These are phyloP conservation scores for Peronospora belbahrii DNA, from an alignment of 352 stramenopile species.

Conservation along the genomic window DNA sequence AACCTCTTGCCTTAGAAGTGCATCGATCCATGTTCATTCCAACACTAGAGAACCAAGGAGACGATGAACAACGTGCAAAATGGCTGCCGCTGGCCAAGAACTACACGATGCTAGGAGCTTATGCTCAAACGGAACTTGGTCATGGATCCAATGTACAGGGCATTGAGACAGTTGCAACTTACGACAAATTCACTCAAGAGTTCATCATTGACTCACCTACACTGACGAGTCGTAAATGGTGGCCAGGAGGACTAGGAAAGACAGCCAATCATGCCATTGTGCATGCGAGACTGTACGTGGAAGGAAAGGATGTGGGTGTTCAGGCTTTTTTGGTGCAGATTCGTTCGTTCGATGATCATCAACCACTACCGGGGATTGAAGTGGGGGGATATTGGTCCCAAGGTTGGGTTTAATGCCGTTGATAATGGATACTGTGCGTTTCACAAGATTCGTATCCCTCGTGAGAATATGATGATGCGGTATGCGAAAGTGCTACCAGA, in stretches of 20 bases:
- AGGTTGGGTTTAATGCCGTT: constrained; percentile 70
- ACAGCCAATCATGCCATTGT: constrained; percentile 89
- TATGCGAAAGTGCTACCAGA: constrained; percentile 47
- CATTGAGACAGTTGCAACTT: constrained; percentile 94
- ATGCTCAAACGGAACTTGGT: constrained; percentile 85
- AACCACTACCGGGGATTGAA: constrained; percentile 42
- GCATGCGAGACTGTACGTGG: constrained; percentile 84
- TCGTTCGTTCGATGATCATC: constrained; percentile 80
- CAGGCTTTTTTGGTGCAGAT: constrained; percentile 96
- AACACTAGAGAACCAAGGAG: constrained; percentile 54
- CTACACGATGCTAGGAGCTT: constrained; percentile 75
- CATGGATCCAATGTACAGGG: constrained; percentile 84
- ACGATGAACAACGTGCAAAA: constrained; percentile 50
- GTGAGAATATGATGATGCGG: constrained; percentile 72
- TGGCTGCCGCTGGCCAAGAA: constrained; percentile 70
- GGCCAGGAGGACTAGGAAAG: constrained; percentile 90
- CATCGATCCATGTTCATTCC: constrained; percentile 52
- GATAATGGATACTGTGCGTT: constrained; percentile 66
- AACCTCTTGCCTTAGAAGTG: constrained; percentile 16
- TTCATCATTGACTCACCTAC: constrained; percentile 94
- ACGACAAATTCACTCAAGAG: constrained; percentile 80
- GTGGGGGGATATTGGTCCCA: constrained; percentile 56
- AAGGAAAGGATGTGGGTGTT: constrained; percentile 84
- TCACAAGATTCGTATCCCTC: constrained; percentile 8
- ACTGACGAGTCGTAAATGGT: constrained; percentile 94